These are phyloP conservation scores for Sugiyamaella japonica DNA, from an alignment of 1,139 yeast genomes.

Conservation along the genomic window DNA sequence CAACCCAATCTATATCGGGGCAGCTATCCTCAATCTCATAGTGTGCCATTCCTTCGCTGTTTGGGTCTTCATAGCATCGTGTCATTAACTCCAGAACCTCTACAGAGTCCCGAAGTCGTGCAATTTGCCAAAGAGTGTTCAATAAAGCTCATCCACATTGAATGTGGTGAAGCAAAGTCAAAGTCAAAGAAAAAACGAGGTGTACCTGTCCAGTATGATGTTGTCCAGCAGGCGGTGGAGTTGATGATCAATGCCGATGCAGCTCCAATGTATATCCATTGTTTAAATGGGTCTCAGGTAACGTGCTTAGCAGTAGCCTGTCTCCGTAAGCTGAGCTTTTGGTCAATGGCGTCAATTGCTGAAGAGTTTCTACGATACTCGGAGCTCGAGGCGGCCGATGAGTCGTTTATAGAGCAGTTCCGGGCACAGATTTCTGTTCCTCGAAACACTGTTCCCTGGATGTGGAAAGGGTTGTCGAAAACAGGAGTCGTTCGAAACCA, in stretches of 20 bases:
- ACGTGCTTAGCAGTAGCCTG: slow-evolving; percentile 85
- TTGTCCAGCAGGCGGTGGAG: slow-evolving; percentile 59
- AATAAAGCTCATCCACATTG: slow-evolving; percentile 61
- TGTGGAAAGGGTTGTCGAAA: slow-evolving; percentile 70
- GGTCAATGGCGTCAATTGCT: slow-evolving; percentile 88
- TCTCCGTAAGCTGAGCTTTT: slow-evolving; percentile 74
- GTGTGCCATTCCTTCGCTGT: slow-evolving; percentile 68
- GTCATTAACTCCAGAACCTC: slow-evolving; percentile 76
- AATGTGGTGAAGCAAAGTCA: slow-evolving; percentile 49
- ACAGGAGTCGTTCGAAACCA: slow-evolving; percentile 49
- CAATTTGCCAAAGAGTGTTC: slow-evolving; percentile 52
- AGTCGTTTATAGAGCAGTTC: slow-evolving; percentile 80
- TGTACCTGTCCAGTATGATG: slow-evolving; percentile 70
- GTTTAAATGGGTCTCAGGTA: slow-evolving; percentile 86
- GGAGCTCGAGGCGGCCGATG: slow-evolving; percentile 79
- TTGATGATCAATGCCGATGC: slow-evolving; percentile 57
- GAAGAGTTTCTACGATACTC: slow-evolving; percentile 81
- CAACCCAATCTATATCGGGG: slow-evolving; percentile 78
- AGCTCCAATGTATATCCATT: slow-evolving; percentile 79
- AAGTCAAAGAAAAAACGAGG: slow-evolving; percentile 44
- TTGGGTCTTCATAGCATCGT: slow-evolving; percentile 69
- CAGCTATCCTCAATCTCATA: slow-evolving; percentile 78
- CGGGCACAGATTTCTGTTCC: slow-evolving; percentile 61
- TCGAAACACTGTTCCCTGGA: slow-evolving; percentile 60
- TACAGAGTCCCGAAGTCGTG: slow-evolving; percentile 50